phyloP scores from a whole-genome alignment of 2,329 filamentous ascomycete species.

The Microascus cirrosus region DNA sequence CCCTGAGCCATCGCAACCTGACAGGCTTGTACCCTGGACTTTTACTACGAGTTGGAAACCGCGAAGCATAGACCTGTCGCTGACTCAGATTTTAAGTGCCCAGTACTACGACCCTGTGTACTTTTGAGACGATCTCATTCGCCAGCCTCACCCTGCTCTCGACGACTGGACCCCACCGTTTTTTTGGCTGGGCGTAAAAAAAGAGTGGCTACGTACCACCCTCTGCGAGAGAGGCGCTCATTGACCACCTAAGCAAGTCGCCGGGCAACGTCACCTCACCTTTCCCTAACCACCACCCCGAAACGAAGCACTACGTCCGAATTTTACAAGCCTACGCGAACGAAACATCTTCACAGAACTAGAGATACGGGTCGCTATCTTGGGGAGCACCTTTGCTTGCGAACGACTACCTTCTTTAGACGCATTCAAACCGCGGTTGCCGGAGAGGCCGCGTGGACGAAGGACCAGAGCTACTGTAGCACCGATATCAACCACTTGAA shows the following conservation, averaged over 20 bases:
- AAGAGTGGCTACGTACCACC: constrained; percentile 4
- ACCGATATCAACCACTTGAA: not conserved
- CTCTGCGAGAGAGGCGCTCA: not conserved
- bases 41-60: not conserved
- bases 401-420: not conserved
- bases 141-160: constrained; percentile 1
- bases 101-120: not conserved
- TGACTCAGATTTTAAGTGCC: not conserved
- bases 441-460: not conserved
- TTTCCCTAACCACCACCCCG: not conserved
- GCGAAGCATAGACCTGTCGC: not conserved
- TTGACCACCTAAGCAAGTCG: not conserved
- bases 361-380: not conserved
- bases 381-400: not conserved
- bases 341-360: not conserved
- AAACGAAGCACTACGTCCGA: not conserved
- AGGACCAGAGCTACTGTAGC: not conserved
- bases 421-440: not conserved
- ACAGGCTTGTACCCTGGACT: not conserved
- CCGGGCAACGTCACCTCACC: constrained; percentile 1
- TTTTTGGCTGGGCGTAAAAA: not conserved
- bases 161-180: not conserved
- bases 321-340: not conserved
- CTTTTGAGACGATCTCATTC: not conserved
- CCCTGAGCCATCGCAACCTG: not conserved